Base-by-base conservation (phyloP, 164 flowering plant genomes). In the Houttuynia cordata region DNA sequence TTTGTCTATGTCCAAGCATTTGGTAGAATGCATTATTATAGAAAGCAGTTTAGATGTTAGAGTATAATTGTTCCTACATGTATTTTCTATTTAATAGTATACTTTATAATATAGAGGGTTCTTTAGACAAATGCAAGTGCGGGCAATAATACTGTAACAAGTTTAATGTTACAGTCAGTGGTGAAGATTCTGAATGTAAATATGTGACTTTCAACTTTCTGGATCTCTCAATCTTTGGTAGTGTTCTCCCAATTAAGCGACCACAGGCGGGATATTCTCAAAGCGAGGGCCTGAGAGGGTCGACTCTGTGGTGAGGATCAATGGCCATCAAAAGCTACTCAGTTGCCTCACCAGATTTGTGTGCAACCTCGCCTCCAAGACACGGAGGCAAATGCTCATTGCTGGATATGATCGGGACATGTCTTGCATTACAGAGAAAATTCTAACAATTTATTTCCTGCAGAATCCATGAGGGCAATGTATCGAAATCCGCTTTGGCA, bases 401-500 rank as follows among this genome's bases (percentile, higher is more conserved):
- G 91, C 79, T 12, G 94, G 96, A 10, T 88, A 81, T 65, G 89
- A 89, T 70, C 94, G 84, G 66, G 96, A 86, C 71, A 89, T 89
- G 94, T 75, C 91, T 8, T 89, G 84, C 56, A 86, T 89, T 69
- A 79, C 96, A 21, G 84, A 78, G 56, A 78, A 76, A 41, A 8
- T 89, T 18, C 62, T 89, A 58, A 91, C 94, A 10, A 89, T 89
- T 89, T 94, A 25, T 89, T 89, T 64, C 91, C 96, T 63, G 83
- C 94, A 17, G 83, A 89, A 57, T 83, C 72, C 13, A 81, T 86
- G 83, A 72, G 91, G 40, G 91, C 96, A 10, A 53, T 89, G 78
- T 89, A 79, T 64, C 83, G 91, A 10, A 89, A 89, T 71, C 94
- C 96, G 61, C 73, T 86, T 19, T 86, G 91, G 94, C 91, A 89